A percentile compares a stretch with the other conserved stretches of the same genome.
phyloP scores from a whole-genome alignment of 106 monocot genomes.

The Apostasia ramifera region DNA sequence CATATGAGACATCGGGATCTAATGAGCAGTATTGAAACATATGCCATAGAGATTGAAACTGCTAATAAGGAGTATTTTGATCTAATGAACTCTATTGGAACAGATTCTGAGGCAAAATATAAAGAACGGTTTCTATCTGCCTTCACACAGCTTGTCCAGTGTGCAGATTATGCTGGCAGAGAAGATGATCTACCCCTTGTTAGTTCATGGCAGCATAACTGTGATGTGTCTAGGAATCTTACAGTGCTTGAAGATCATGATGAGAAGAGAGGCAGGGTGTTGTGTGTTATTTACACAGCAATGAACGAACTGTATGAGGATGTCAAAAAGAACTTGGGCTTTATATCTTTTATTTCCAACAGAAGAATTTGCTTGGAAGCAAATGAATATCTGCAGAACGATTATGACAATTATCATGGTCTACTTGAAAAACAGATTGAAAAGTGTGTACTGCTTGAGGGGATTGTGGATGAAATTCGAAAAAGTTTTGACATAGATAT shows the following conservation, averaged over 20 bases:
- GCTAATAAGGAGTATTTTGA: slow-evolving; percentile 55
- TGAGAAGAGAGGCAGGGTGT: slow-evolving; percentile 32
- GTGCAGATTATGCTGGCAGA: slow-evolving; percentile 35
- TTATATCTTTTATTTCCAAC: slow-evolving; percentile 26
- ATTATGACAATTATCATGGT: slow-evolving; percentile 18
- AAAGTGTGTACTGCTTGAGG: slow-evolving; percentile 60
- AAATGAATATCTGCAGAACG: slow-evolving; percentile 22
- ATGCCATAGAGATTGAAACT: slow-evolving; percentile 43
- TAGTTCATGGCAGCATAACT: slow-evolving; percentile 12
- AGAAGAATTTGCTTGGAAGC: slow-evolving; percentile 22
- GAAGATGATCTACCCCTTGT: slow-evolving; percentile 19
- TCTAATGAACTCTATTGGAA: slow-evolving; percentile 56
- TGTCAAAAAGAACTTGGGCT: slow-evolving; percentile 39
- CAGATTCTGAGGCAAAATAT: slow-evolving; percentile 55
- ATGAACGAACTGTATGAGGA: slow-evolving; percentile 45
- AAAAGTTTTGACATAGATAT: slow-evolving; percentile 35
- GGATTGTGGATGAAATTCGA: slow-evolving; percentile 54
- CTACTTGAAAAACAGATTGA: slow-evolving; percentile 87
- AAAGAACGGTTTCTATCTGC: slow-evolving; percentile 61
- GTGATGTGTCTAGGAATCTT: slow-evolving; percentile 23
- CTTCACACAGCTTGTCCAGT: slow-evolving; percentile 64
- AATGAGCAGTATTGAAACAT: slow-evolving; percentile 49
- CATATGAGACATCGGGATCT: slow-evolving; percentile 65
- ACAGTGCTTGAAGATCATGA: slow-evolving; percentile 27
- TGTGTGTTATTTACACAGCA: slow-evolving; percentile 33